Percentiles rank a stretch among this genome's conserved stretches.
These are phyloP conservation scores for Pyrrhoderma lamaoense DNA, from an alignment of 1,284 basidiomycete species.

Conservation along the genomic window DNA sequence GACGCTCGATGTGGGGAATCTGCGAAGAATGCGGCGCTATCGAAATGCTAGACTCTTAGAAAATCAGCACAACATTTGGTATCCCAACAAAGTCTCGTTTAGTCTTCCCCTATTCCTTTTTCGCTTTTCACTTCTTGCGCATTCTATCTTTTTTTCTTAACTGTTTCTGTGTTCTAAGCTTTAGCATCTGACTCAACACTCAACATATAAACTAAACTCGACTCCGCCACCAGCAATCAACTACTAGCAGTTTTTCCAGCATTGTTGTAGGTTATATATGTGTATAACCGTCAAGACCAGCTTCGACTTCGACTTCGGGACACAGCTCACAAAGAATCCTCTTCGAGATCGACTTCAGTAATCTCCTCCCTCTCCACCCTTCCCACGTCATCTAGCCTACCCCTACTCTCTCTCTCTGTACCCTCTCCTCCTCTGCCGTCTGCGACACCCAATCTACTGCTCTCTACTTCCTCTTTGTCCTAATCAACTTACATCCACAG, in stretches of 20 bases:
- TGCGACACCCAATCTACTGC: not conserved
- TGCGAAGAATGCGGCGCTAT: conserved; percentile 83
- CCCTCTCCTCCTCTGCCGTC: not conserved
- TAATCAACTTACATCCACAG: not conserved
- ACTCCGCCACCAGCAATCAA: not conserved
- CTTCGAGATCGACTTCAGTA: conserved; percentile 1
- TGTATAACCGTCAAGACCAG: not conserved
- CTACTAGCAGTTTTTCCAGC: not conserved
- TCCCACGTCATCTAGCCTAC: not conserved
- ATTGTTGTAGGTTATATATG: not conserved
- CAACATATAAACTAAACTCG: conserved; percentile 6
- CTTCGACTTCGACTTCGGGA: not conserved
- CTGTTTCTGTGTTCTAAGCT: conserved; percentile 1
- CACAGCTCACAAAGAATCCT: not conserved
- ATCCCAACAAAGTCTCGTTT: conserved; percentile 5
- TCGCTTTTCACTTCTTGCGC: conserved; percentile 2
- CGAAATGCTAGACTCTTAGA: conserved; percentile 72
- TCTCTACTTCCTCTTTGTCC: not conserved
- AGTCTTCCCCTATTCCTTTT: conserved; percentile 8
- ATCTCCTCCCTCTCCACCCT: conserved; percentile 1
- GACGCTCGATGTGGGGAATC: conserved; percentile 76
- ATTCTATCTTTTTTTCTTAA: no score
- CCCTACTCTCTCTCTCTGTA: not conserved
- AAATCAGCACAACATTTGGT: not conserved
- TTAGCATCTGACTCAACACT: conserved; percentile 4